phyloP scores from a whole-genome alignment of 2,329 filamentous ascomycete species.

The Fusarium subtropicale region DNA sequence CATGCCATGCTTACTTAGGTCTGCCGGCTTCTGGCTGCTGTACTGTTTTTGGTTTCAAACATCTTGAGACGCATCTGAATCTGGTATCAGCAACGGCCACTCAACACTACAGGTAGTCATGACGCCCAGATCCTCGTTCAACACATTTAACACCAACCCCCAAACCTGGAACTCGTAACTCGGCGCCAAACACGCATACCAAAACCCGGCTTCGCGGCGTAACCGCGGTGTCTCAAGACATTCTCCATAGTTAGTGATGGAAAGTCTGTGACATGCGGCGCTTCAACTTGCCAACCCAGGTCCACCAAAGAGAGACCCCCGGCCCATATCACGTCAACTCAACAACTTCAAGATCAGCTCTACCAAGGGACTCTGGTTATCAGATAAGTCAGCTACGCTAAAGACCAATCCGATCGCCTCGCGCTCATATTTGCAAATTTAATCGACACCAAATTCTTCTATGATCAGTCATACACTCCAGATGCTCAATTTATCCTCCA shows the following conservation, averaged over 20 bases:
- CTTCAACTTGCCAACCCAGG: slow-evolving; percentile 35
- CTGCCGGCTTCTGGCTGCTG: neutral
- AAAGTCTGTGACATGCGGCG: slow-evolving; percentile 30
- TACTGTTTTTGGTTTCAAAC: neutral
- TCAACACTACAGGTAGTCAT: neutral
- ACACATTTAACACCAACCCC: neutral
- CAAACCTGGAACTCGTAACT: slow-evolving; percentile 6
- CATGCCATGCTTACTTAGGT: neutral
- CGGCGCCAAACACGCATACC: slow-evolving; percentile 27
- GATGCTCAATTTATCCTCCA: neutral
- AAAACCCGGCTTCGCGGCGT: slow-evolving; percentile 30
- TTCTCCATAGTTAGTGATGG: slow-evolving; percentile 33
- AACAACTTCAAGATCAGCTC: slow-evolving; percentile 32
- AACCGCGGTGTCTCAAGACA: slow-evolving; percentile 39
- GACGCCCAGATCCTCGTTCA: neutral
- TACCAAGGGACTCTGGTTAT: slow-evolving; percentile 23
- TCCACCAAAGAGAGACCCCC: slow-evolving; percentile 23
- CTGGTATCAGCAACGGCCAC: neutral
- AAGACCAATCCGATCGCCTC: neutral
- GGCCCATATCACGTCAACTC: slow-evolving; percentile 29
- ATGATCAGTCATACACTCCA: neutral
- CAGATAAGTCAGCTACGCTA: slow-evolving; percentile 1
- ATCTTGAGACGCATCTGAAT: slow-evolving; percentile 10
- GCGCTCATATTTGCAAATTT: slow-evolving; percentile 2
- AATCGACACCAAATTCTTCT: neutral